Evolutionary conservation across 352 stramenopile species (phyloP).

Genomic region (Phytophthora pseudosyringae): DNA sequence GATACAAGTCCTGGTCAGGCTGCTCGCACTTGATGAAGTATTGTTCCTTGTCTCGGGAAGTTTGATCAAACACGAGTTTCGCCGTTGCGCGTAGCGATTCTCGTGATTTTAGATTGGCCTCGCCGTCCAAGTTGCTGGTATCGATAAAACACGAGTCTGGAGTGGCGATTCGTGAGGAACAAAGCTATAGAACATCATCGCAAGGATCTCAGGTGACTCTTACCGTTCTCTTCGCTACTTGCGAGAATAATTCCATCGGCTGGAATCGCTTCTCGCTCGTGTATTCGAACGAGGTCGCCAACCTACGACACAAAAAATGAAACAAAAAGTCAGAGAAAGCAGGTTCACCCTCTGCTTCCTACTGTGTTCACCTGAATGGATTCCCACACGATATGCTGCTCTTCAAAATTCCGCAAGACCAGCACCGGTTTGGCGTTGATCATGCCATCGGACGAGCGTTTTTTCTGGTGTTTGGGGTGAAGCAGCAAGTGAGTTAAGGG

Average conservation of each 20-base stretch:
- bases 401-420: conserved; percentile 69
- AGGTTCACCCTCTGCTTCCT: not conserved
- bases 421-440: conserved; percentile 67
- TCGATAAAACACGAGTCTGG: conserved; percentile 82
- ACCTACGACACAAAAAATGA: conserved; percentile 40
- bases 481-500: conserved; percentile 31
- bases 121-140: conserved; percentile 83
- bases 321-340: not conserved
- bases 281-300: conserved; percentile 87
- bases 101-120: conserved; percentile 80
- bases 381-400: conserved; percentile 69
- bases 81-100: conserved; percentile 51
- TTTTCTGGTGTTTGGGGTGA: conserved; percentile 35
- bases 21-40: conserved; percentile 84
- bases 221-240: conserved; percentile 82
- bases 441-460: conserved; percentile 56
- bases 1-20: conserved; percentile 80
- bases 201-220: not conserved
- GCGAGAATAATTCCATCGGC: conserved; percentile 92
- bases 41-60: conserved; percentile 39
- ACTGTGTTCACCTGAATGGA: conserved; percentile 61
- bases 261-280: conserved; percentile 88
- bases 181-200: not conserved
- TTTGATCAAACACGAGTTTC: conserved; percentile 45
- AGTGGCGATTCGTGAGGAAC: not conserved